Percentiles rank a stretch among this genome's conserved stretches.
Evolutionary conservation across 2,329 filamentous ascomycete species (phyloP).

Genomic region (Curvularia hawaiiensis): DNA sequence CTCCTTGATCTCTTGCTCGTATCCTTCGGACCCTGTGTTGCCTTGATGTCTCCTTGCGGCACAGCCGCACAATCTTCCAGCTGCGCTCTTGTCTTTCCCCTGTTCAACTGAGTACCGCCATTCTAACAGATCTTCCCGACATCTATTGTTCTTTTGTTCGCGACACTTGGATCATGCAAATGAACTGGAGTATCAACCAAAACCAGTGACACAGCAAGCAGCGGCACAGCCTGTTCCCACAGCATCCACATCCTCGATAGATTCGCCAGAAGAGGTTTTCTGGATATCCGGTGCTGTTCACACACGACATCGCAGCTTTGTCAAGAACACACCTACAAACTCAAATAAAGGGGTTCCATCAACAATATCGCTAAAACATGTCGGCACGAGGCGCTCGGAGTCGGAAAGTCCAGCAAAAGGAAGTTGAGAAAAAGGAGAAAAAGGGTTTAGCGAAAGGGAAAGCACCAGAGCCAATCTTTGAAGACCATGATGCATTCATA

Average conservation of each 20-base stretch:
- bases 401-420: slow-evolving; percentile 48
- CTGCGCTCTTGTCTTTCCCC: slow-evolving; percentile 15
- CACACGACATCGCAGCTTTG: neutral
- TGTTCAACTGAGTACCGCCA: slow-evolving; percentile 3
- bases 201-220: neutral
- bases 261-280: neutral
- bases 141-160: slow-evolving; percentile 2
- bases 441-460: slow-evolving; percentile 41
- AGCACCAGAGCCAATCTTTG: slow-evolving; percentile 28
- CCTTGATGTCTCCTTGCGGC: slow-evolving; percentile 11
- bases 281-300: neutral
- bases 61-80: slow-evolving; percentile 21
- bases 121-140: slow-evolving; percentile 1
- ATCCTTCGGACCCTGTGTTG: slow-evolving; percentile 3
- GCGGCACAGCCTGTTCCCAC: neutral
- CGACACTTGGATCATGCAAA: neutral
- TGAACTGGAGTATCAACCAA: neutral
- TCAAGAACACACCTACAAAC: neutral
- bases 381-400: slow-evolving; percentile 48
- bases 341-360: neutral
- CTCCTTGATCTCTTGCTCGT: slow-evolving; percentile 7
- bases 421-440: slow-evolving; percentile 49
- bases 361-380: slow-evolving; percentile 30
- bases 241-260: neutral
- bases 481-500: slow-evolving; percentile 35